Conservation (phyloP, 176 grass and related monocot species). For the Hordeum vulgare region DNA sequence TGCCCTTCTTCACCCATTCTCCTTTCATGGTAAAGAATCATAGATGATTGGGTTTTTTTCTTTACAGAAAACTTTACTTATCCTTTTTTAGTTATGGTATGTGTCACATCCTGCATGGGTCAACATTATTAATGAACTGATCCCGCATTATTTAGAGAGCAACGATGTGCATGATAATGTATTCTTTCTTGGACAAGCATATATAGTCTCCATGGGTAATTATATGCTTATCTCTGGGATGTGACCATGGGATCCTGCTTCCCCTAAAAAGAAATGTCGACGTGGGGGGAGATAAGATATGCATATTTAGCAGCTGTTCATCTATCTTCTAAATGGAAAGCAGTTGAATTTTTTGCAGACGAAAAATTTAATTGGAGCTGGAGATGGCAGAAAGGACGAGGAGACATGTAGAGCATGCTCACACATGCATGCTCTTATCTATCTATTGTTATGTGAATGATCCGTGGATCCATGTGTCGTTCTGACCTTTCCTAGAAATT, state of each 20-base stretch:
- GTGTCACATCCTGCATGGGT: neutral
- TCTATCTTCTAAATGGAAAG: neutral
- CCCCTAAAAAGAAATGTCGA: neutral
- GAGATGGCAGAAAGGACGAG: neutral
- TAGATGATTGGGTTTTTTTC: no score
- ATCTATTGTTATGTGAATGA: neutral
- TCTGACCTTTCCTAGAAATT: neutral
- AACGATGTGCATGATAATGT: constrained; percentile 14
- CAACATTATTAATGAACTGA: constrained; percentile 5
- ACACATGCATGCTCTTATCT: neutral
- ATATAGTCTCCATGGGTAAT: neutral
- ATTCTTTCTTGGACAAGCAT: neutral
- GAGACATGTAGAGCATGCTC: neutral
- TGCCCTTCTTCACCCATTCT: no score
- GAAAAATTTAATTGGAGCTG: neutral
- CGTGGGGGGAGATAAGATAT: neutral
- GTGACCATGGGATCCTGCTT: neutral
- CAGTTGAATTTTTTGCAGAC: neutral
- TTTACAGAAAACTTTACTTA: neutral
- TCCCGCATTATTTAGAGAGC: neutral
- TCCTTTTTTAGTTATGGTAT: neutral
- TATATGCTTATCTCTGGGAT: neutral
- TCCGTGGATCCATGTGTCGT: neutral
- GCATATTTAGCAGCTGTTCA: neutral
- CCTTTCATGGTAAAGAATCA: no score